Evolutionary conservation across 2,329 filamentous ascomycete genomes (phyloP), one percentile per base, ranked within the genome.

Genomic region (Neopestalotiopsis rosae): DNA sequence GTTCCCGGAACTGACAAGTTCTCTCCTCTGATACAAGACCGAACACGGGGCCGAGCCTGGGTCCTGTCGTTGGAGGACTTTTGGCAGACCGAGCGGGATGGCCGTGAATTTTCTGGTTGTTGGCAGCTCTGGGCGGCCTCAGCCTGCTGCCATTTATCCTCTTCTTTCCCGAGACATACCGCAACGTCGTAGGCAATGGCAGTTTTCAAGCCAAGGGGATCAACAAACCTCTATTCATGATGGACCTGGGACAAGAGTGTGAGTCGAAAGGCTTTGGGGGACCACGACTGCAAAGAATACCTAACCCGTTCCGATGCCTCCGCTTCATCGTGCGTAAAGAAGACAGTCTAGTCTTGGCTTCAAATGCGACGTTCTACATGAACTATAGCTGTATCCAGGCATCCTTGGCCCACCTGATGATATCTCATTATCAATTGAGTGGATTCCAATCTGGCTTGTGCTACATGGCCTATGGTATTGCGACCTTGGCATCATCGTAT

Each of bases 91-190:
- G 64, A 38, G 58, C 65, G 17, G 52, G 63, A 5, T 71, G 68
- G 70, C 30, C 62, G n/a, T 69, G 62, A 58, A 68, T 69, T 14
- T 68, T 71, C 66, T 70, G 67, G 69, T 70, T 72, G 34, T 67
- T 72, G 5, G 57, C 65, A 9, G 67, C 68, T 10, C 61, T 70
- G 5, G 57, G 61, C n/a, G 67, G 69, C 12, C 40, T 61, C 5
- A 57, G 66, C 38, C 61, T 68, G 12, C 5, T 72, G 5, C 20
- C 58, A 9, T 24, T 72, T 5, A 1, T 62, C 24, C 14, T 72
- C 2, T 69, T 70, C 14, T 64, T 70, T 5, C 69, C 69, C 3
- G 70, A 72, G 17, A 69, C 69, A 9, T 38, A 58, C 14, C 34
- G 70, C 4, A 67, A 68, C 3, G 52, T 70, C 2, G 70, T 72